A percentile compares a stretch with the other conserved stretches of the same genome.
Evolutionary conservation across 495 filamentous ascomycete species (phyloP).

Genomic region (Aspergillus bridgeri): DNA sequence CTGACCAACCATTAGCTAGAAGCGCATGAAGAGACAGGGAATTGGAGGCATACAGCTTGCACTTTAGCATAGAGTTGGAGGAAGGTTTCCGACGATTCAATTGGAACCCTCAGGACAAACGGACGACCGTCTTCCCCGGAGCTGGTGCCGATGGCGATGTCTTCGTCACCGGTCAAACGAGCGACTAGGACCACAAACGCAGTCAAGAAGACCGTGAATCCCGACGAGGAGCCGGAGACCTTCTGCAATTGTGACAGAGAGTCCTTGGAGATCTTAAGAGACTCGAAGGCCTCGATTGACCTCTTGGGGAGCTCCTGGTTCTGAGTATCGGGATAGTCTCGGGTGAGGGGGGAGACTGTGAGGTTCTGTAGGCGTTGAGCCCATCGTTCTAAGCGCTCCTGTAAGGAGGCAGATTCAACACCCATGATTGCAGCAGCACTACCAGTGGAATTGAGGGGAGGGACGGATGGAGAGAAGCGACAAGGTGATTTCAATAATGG

Average conservation of each 20-base stretch:
- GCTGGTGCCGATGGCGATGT: slow-evolving; percentile 49
- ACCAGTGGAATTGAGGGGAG: slow-evolving; percentile 12
- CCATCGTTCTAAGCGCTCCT: slow-evolving; percentile 49
- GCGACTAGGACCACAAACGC: slow-evolving; percentile 48
- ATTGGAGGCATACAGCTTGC: slow-evolving; percentile 36
- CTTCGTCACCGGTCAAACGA: slow-evolving; percentile 52
- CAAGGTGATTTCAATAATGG: slow-evolving; percentile 8
- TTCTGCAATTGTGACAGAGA: slow-evolving; percentile 39
- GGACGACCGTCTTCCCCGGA: slow-evolving; percentile 43
- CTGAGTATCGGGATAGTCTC: slow-evolving; percentile 47
- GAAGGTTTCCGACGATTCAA: slow-evolving; percentile 40
- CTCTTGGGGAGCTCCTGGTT: slow-evolving; percentile 34
- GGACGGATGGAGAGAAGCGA: background rate
- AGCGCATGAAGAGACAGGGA: background rate
- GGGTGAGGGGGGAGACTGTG: slow-evolving; percentile 47
- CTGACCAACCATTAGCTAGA: slow-evolving; percentile 19
- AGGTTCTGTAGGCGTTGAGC: slow-evolving; percentile 45
- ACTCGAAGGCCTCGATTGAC: slow-evolving; percentile 48
- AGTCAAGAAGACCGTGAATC: slow-evolving; percentile 45
- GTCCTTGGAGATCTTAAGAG: slow-evolving; percentile 36
- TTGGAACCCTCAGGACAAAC: slow-evolving; percentile 45
- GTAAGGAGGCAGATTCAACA: slow-evolving; percentile 32
- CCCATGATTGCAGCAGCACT: slow-evolving; percentile 33
- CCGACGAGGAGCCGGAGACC: slow-evolving; percentile 37
- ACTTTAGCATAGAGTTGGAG: slow-evolving; percentile 41